Conservation (phyloP, 495 filamentous ascomycete genomes). For the Penicillium daleae region DNA sequence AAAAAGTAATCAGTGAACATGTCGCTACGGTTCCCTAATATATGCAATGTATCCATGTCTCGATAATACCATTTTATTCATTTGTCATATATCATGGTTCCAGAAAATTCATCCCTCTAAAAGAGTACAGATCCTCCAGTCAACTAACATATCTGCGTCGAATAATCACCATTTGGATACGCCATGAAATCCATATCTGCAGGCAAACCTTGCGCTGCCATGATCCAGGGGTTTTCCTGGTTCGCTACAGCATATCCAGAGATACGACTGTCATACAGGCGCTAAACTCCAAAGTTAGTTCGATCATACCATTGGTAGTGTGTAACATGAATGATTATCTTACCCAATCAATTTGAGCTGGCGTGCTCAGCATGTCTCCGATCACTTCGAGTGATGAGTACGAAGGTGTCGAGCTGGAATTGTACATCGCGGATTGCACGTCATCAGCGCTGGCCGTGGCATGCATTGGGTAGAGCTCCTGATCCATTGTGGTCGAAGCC, state of each 20-base stretch:
- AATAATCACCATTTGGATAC: constrained; percentile 1
- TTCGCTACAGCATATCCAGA: constrained; percentile 18
- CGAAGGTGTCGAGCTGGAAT: constrained; percentile 8
- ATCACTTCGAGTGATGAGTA: constrained; percentile 51
- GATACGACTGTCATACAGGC: constrained; percentile 29
- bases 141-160: background rate
- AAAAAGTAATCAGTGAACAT: background rate
- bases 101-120: background rate
- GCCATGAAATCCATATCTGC: constrained; percentile 10
- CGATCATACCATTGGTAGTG: too few relatives aligned
- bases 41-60: background rate
- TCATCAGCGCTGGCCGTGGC: background rate
- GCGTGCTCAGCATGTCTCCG: constrained; percentile 57
- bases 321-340: constrained; percentile 28
- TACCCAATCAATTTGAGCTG: constrained; percentile 75
- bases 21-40: background rate
- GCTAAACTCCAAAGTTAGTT: constrained; percentile 19
- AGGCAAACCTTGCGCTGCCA: background rate
- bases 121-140: background rate
- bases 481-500: constrained; percentile 5
- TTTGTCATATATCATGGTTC: background rate
- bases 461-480: constrained; percentile 16
- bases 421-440: constrained; percentile 6
- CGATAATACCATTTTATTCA: background rate
- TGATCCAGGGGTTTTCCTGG: constrained; percentile 25